These are phyloP conservation scores for Xylariales sp. DNA, from an alignment of 2,329 filamentous ascomycete species.

Conservation along the genomic window DNA sequence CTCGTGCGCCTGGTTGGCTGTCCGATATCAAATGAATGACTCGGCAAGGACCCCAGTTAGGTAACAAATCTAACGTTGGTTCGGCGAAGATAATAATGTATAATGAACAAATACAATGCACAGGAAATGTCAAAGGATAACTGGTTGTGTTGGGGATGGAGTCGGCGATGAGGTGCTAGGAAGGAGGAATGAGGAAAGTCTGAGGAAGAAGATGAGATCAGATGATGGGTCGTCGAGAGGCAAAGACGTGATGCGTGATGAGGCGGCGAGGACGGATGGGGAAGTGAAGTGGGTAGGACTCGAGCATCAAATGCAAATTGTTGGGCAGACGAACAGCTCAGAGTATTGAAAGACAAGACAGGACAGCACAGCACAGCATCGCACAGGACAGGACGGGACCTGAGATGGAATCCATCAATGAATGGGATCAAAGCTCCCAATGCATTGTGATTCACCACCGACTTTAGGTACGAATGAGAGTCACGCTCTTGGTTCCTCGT, in stretches of 20 bases:
- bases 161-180: not conserved
- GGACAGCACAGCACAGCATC: too few relatives aligned
- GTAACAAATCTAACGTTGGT: too few relatives aligned
- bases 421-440: not conserved
- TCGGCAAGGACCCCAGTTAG: conserved; percentile 17
- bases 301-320: not conserved
- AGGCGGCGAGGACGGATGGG: not conserved
- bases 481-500: not conserved
- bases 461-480: not conserved
- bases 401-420: not conserved
- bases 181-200: not conserved
- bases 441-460: not conserved
- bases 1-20: conserved; percentile 13
- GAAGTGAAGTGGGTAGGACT: conserved; percentile 5
- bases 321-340: conserved; percentile 1
- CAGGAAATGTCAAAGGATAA: not conserved
- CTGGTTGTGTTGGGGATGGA: not conserved
- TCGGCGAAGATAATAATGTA: too few relatives aligned
- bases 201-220: not conserved
- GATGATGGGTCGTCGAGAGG: conserved; percentile 3
- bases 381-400: not conserved
- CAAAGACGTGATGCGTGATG: conserved; percentile 8
- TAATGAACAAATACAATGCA: too few relatives aligned
- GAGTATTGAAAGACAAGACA: too few relatives aligned
- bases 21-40: conserved; percentile 29